A percentile compares a stretch with the other conserved stretches of the same genome.
phyloP scores from a whole-genome alignment of 306 rosid genomes.

The Sesbania bispinosa region DNA sequence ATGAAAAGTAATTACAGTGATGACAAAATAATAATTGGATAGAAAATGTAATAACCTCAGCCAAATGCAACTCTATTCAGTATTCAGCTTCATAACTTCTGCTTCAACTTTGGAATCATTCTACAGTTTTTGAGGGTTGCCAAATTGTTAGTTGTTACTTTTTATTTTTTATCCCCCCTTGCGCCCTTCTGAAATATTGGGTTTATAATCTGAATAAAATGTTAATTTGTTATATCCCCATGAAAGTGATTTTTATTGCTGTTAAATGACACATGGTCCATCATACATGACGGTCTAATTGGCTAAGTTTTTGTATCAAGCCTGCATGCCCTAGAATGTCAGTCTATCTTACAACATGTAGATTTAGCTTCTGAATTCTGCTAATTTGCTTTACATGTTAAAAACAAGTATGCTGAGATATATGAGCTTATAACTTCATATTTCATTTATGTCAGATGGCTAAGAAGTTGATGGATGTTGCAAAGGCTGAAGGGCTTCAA shows the following conservation, averaged over 20 bases:
- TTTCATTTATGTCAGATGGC: constrained; percentile 71
- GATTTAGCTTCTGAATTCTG: constrained; percentile 17
- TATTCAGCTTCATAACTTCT: not conserved
- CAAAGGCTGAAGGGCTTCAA: constrained; percentile 80
- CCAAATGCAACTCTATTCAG: not conserved
- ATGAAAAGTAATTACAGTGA: not conserved
- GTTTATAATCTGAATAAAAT: not conserved
- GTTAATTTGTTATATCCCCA: not conserved
- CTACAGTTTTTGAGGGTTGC: not conserved
- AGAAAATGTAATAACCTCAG: not conserved
- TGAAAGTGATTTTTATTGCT: not conserved
- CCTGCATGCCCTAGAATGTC: not conserved
- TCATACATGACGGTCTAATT: not conserved
- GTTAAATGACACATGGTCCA: not conserved
- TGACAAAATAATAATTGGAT: not conserved
- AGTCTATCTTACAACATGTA: not conserved
- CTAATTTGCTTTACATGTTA: not conserved
- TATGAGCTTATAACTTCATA: not conserved
- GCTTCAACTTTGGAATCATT: not conserved
- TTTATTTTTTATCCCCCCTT: not conserved
- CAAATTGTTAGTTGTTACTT: not conserved
- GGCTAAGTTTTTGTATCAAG: not conserved
- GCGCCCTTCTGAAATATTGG: not conserved
- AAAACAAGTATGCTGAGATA: not conserved
- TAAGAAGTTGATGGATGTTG: constrained; percentile 77